phyloP scores from a whole-genome alignment of 768 basidiomycete species.

The Gloeostereum incarnatum region DNA sequence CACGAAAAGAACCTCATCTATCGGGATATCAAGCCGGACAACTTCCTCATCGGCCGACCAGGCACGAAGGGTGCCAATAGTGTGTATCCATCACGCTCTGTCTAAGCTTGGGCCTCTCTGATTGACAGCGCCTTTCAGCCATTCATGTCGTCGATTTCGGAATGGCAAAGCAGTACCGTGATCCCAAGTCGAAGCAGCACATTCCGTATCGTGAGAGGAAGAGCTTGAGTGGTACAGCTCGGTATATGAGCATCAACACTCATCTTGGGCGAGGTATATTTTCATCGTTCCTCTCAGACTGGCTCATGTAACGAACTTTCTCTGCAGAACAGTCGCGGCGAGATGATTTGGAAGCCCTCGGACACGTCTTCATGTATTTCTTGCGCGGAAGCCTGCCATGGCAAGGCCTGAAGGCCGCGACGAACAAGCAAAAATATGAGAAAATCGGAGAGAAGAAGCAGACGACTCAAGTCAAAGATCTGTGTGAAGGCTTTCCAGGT shows the following conservation, averaged over 20 bases:
- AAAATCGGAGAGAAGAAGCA: conserved; percentile 99
- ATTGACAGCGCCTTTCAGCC: conserved; percentile 27
- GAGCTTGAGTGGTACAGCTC: conserved; percentile 92
- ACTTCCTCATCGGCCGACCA: conserved; percentile 94
- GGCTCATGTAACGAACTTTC: conserved; percentile 4
- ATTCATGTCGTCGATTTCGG: conserved; percentile 98
- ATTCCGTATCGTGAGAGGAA: conserved; percentile 99
- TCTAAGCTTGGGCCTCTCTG: conserved; percentile 1
- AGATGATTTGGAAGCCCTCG: conserved; percentile 97
- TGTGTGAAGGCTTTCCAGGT: conserved; percentile 95
- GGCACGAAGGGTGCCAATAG: conserved; percentile 84
- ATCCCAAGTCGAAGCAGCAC: conserved; percentile 98
- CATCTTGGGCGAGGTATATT: conserved; percentile 87
- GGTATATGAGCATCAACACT: conserved; percentile 99
- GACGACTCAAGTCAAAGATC: conserved; percentile 93
- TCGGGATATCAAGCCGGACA: conserved; percentile 99
- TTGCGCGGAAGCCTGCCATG: conserved; percentile 93
- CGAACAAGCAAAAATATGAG: conserved; percentile 99
- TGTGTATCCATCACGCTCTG: conserved; percentile 21
- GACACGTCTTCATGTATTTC: conserved; percentile 99
- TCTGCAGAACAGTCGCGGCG: conserved; percentile 77
- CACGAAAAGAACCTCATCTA: conserved; percentile 99
- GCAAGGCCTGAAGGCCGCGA: conserved; percentile 99
- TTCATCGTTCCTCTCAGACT: conserved; percentile 4
- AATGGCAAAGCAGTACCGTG: conserved; percentile 99